Base-by-base conservation (phyloP, 2,329 filamentous ascomycete species). In the Sordariomycetes sp. region DNA sequence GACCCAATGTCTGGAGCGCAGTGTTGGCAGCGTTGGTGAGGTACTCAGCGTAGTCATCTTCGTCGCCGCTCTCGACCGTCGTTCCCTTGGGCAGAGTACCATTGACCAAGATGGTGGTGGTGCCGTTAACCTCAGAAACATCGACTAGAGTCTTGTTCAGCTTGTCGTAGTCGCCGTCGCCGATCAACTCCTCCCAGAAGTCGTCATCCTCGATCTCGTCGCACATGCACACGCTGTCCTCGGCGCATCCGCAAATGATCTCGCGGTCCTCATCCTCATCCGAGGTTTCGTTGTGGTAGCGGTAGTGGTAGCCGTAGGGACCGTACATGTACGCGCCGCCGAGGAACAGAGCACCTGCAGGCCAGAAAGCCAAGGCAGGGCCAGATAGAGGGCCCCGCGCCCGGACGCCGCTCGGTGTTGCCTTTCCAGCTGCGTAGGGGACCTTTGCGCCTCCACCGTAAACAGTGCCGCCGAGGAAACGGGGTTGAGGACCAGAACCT, bases 41-140 rank as follows among this genome's bases (percentile, higher is more conserved):
- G 31, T 57, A 52, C 7, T 64, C 52, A 33, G 56, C 52, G 2
- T 64, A 63, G 11, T 52, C 58, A 18, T 63, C 68, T 10, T 63
- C 64, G 23, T 43, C 34, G 4, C 51, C 51, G 11, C 40, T 31
- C 5, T 61, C 39, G 1, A 68, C 64, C 0, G 74, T 79, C 1
- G 79, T 82, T 32, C 74, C 75, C 44, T 82, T 81, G 20, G 78
- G 72, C 4, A 90, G 60, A 0, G 80, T 83, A n/a, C 85, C 85
- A 51, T 87, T 86, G 51, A 90, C 60, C 20, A 84, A 63, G 24
- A 92, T 69, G 2, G 73, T 79, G 41, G 58, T 58, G 2, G 69
- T 80, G 32, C 75, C 75, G 36, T 84, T 79, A 40, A 81, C 53
- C 16, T 53, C 38, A 3, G 69, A 72, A 2, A 88, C 70, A 10